Evolutionary conservation across 768 basidiomycete genomes (phyloP).

Genomic region (Tulasnella sp.): DNA sequence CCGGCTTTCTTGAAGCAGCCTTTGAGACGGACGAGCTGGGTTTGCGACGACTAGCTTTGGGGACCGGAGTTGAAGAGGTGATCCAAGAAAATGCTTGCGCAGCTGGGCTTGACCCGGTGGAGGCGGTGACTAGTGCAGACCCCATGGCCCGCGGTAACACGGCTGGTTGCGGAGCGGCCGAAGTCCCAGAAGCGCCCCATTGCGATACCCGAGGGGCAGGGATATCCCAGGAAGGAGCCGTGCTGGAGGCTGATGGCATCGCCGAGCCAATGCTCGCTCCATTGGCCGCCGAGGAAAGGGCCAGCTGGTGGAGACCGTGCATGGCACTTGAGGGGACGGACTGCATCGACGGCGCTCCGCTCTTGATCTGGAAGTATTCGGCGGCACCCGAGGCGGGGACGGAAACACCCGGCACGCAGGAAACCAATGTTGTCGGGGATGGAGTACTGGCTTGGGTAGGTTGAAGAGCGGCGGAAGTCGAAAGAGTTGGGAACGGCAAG

Average conservation of each 20-base stretch:
- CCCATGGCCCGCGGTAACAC: neutral
- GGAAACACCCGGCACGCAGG: no score
- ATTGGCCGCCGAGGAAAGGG: neutral
- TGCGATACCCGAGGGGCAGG: neutral
- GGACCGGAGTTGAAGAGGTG: neutral
- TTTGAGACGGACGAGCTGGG: neutral
- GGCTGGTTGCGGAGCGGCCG: neutral
- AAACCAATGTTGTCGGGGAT: no score
- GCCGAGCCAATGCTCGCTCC: neutral
- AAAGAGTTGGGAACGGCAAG: neutral
- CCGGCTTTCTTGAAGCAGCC: neutral
- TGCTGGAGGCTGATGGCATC: neutral
- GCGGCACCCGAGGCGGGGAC: neutral
- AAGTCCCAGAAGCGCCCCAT: neutral
- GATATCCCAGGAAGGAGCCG: neutral
- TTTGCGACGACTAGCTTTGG: neutral
- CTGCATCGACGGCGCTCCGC: neutral
- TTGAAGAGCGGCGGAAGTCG: neutral
- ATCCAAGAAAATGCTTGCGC: neutral
- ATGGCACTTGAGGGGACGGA: neutral
- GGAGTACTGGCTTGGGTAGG: neutral
- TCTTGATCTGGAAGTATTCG: neutral
- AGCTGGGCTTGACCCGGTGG: no score
- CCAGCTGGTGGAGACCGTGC: neutral
- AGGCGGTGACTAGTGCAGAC: neutral